Percentiles rank a stretch among this genome's conserved stretches.
These are phyloP conservation scores for Phytophthora meadii DNA, from an alignment of 352 stramenopile genomes.

Conservation along the genomic window DNA sequence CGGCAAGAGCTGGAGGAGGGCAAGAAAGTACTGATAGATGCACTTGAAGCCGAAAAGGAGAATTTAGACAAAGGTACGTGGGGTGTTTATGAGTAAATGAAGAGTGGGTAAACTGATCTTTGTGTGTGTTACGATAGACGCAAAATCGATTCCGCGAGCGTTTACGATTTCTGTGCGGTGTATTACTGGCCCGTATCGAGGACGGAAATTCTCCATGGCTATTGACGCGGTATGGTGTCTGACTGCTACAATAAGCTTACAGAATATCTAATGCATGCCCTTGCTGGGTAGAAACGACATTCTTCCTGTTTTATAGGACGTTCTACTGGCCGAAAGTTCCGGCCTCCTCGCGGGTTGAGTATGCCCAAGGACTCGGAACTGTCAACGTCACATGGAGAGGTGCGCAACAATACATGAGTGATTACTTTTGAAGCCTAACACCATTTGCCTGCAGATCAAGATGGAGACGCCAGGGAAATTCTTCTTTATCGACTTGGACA, in stretches of 20 bases:
- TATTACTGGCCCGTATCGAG: conserved; percentile 63
- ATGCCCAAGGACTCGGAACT: conserved; percentile 82
- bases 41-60: conserved; percentile 68
- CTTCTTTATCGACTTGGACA: conserved; percentile 81
- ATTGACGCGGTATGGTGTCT: conserved; percentile 52
- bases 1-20: conserved; percentile 56
- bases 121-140: conserved; percentile 16
- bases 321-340: conserved; percentile 85
- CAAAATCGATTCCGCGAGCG: conserved; percentile 29
- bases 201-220: conserved; percentile 63
- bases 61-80: conserved; percentile 43
- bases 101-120: conserved; percentile 7
- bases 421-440: too few relatives aligned
- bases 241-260: background rate
- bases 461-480: conserved; percentile 67
- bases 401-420: conserved; percentile 10
- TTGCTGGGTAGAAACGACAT: conserved; percentile 43
- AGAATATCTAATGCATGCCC: too few relatives aligned
- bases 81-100: background rate
- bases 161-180: conserved; percentile 66
- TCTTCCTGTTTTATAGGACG: conserved; percentile 74
- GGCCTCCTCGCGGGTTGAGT: conserved; percentile 70
- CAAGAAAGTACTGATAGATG: conserved; percentile 63
- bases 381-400: conserved; percentile 85
- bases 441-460: conserved; percentile 48